These are phyloP conservation scores for Nephelium lappaceum DNA, from an alignment of 345 rosid species.

Conservation along the genomic window DNA sequence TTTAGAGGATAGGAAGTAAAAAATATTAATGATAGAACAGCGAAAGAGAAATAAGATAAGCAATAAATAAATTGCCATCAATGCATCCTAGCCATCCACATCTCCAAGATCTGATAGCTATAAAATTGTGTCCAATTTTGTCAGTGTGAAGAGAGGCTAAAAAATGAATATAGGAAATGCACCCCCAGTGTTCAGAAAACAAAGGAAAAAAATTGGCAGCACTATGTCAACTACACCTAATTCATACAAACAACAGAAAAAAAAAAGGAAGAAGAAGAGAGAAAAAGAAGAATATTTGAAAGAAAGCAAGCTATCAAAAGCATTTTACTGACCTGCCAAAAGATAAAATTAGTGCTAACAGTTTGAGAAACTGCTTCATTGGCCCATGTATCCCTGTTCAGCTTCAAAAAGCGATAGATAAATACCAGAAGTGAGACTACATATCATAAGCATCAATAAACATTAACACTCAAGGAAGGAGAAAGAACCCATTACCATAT, in stretches of 20 bases:
- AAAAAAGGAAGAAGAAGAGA: too few species aligned
- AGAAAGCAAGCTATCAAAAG: neutral
- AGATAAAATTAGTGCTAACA: slow-evolving; percentile 80
- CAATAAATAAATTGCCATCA: too few species aligned
- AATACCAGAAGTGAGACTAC: slow-evolving; percentile 8
- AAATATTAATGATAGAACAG: neutral
- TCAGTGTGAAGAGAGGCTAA: neutral
- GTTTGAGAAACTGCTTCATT: slow-evolving; percentile 95
- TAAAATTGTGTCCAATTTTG: neutral
- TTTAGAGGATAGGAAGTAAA: neutral
- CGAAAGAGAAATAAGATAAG: neutral
- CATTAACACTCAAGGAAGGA: slow-evolving; percentile 8
- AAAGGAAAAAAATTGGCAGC: neutral
- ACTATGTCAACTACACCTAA: neutral
- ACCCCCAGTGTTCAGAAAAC: neutral
- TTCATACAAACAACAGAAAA: neutral
- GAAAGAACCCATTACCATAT: slow-evolving; percentile 56
- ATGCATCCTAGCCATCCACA: neutral
- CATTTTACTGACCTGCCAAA: slow-evolving; percentile 81
- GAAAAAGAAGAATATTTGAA: neutral
- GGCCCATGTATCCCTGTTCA: slow-evolving; percentile 99
- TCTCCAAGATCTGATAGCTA: neutral
- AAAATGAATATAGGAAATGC: neutral
- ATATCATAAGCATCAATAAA: neutral
- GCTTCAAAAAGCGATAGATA: slow-evolving; percentile 54